Conservation (phyloP, 257 asterid species). For the Solanum neorickii region DNA sequence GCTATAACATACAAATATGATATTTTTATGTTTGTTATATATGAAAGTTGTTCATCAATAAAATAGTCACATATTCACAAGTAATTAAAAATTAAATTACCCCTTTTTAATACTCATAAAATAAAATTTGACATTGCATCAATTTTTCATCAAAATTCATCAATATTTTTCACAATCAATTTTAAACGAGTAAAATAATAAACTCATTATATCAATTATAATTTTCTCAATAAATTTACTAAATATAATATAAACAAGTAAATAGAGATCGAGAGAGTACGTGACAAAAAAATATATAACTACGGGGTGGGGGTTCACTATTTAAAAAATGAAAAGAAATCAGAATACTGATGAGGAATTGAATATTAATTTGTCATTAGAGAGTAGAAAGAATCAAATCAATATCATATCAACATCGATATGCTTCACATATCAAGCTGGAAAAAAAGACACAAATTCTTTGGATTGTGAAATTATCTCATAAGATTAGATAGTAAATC, state of each 20-base stretch:
- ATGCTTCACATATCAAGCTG: background rate
- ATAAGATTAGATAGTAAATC: background rate
- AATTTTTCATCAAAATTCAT: too few species aligned
- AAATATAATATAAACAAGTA: too few species aligned
- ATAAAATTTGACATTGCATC: background rate
- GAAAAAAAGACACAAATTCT: background rate
- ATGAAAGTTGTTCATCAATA: too few species aligned
- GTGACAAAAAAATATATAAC: background rate
- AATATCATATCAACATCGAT: background rate
- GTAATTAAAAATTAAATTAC: too few species aligned
- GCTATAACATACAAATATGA: too few species aligned
- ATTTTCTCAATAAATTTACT: too few species aligned
- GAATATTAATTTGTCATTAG: background rate
- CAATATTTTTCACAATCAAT: too few species aligned
- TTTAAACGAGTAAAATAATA: too few species aligned
- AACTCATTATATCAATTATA: fast-evolving
- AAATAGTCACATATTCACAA: background rate
- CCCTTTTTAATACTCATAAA: background rate
- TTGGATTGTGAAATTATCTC: background rate
- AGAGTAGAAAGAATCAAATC: background rate
- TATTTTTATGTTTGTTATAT: too few species aligned
- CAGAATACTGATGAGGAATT: background rate
- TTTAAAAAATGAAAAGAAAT: background rate
- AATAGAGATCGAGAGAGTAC: fast-evolving
- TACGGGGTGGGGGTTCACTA: background rate